Conservation (phyloP, 306 rosid genomes). For the Malus sylvestris region DNA sequence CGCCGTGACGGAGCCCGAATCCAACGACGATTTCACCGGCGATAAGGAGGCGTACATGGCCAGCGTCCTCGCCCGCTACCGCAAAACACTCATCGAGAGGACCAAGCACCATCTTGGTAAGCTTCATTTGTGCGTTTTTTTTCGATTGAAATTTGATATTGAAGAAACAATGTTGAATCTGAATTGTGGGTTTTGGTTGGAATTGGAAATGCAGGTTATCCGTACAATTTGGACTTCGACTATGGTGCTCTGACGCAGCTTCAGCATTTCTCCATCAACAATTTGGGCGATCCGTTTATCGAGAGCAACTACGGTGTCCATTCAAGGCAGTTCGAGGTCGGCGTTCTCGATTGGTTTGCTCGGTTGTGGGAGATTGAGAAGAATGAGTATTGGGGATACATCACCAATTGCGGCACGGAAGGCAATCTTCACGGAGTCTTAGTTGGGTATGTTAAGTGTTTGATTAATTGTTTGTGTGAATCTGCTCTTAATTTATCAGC, state of each 20-base stretch:
- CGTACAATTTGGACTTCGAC: constrained; percentile 88
- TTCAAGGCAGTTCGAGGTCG: constrained; percentile 89
- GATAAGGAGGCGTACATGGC: constrained; percentile 81
- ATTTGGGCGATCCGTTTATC: constrained; percentile 95
- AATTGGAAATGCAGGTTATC: constrained; percentile 48
- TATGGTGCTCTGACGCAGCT: constrained; percentile 80
- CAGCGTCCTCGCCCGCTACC: constrained; percentile 64
- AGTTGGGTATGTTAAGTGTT: constrained; percentile 39
- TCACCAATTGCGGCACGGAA: constrained; percentile 96
- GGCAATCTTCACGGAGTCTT: constrained; percentile 95
- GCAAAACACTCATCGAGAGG: constrained; percentile 52
- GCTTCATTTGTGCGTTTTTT: neutral
- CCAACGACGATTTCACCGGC: constrained; percentile 67
- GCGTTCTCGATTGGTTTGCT: constrained; percentile 98
- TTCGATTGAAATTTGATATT: neutral
- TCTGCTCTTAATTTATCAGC: neutral
- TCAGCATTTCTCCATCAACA: constrained; percentile 93
- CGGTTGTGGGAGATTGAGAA: constrained; percentile 89
- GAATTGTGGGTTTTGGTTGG: neutral
- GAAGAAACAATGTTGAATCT: neutral
- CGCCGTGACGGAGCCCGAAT: constrained; percentile 65
- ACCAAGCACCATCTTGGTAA: constrained; percentile 72
- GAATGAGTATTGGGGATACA: constrained; percentile 96
- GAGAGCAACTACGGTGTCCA: constrained; percentile 96
- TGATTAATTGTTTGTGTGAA: neutral